Percentiles rank a stretch among this genome's conserved stretches.
Evolutionary conservation across 2,329 filamentous ascomycete genomes (phyloP).

Genomic region (Cladosporium oxysporum): DNA sequence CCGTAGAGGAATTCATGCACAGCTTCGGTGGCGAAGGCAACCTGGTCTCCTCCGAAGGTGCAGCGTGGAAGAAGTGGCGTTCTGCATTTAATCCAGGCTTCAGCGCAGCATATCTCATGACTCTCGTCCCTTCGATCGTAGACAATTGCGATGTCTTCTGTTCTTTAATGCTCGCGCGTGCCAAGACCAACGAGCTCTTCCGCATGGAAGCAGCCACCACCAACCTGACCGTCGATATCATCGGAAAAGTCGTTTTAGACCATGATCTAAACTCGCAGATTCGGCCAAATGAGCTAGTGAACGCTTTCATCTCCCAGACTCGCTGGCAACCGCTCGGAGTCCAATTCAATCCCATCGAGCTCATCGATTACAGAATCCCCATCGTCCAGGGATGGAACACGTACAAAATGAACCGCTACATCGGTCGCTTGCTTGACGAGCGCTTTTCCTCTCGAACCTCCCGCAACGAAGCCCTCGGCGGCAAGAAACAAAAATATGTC

Average conservation of each 20-base stretch:
- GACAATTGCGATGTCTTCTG: slow-evolving; percentile 38
- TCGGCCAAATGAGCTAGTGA: slow-evolving; percentile 39
- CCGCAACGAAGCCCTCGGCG: slow-evolving; percentile 31
- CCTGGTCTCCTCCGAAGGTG: slow-evolving; percentile 41
- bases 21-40: slow-evolving; percentile 42
- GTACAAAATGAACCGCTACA: slow-evolving; percentile 38
- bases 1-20: slow-evolving; percentile 34
- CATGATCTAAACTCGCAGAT: slow-evolving; percentile 41
- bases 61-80: slow-evolving; percentile 48
- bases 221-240: slow-evolving; percentile 46
- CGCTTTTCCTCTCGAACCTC: slow-evolving; percentile 38
- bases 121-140: slow-evolving; percentile 42
- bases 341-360: slow-evolving; percentile 40
- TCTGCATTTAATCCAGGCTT: slow-evolving; percentile 48
- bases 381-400: slow-evolving; percentile 39
- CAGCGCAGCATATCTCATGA: slow-evolving; percentile 41
- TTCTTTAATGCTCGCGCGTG: slow-evolving; percentile 39
- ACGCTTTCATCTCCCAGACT: slow-evolving; percentile 40
- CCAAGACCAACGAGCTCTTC: slow-evolving; percentile 41
- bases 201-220: slow-evolving; percentile 44
- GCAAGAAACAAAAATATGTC: slow-evolving; percentile 32
- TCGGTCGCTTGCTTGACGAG: slow-evolving; percentile 40
- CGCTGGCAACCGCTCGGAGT: slow-evolving; percentile 39
- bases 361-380: slow-evolving; percentile 40
- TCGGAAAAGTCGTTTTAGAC: slow-evolving; percentile 44